A percentile compares a stretch with the other conserved stretches of the same genome.
Conservation (phyloP, 495 filamentous ascomycete species). For the Melanomma pulvis-pyrius region DNA sequence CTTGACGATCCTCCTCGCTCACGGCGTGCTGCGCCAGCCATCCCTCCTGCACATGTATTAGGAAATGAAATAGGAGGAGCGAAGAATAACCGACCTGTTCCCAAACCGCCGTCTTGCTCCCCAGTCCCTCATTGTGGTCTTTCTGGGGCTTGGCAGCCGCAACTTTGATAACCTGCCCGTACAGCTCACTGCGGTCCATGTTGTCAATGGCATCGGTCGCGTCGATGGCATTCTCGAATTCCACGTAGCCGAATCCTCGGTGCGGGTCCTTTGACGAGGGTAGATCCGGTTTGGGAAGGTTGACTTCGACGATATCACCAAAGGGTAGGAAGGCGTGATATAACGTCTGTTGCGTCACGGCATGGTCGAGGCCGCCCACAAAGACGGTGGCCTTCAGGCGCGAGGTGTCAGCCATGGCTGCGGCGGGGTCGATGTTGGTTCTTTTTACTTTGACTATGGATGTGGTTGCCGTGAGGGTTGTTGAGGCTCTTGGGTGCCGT, state of each 20-base stretch:
- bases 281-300: slow-evolving; percentile 81
- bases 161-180: slow-evolving; percentile 88
- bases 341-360: slow-evolving; percentile 71
- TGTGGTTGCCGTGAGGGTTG: slow-evolving; percentile 6
- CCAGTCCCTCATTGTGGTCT: slow-evolving; percentile 80
- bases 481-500: slow-evolving; percentile 2
- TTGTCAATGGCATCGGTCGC: slow-evolving; percentile 97
- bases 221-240: slow-evolving; percentile 84
- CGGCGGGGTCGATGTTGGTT: background rate
- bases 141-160: slow-evolving; percentile 90
- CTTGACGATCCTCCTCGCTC: slow-evolving; percentile 78
- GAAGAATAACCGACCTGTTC: slow-evolving; percentile 71
- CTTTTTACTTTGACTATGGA: background rate
- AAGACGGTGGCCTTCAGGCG: slow-evolving; percentile 89
- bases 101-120: slow-evolving; percentile 96
- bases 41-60: slow-evolving; percentile 69
- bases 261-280: slow-evolving; percentile 71
- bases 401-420: slow-evolving; percentile 72
- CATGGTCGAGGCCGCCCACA: slow-evolving; percentile 82
- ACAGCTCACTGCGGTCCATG: slow-evolving; percentile 97
- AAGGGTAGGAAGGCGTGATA: slow-evolving; percentile 95
- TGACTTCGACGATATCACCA: slow-evolving; percentile 87
- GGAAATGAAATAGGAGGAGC: background rate
- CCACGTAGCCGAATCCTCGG: slow-evolving; percentile 94
- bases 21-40: slow-evolving; percentile 91